Evolutionary conservation across 495 filamentous ascomycete species (phyloP), one percentile per base, ranked within the genome.

Genomic region (Monascus purpureus): DNA sequence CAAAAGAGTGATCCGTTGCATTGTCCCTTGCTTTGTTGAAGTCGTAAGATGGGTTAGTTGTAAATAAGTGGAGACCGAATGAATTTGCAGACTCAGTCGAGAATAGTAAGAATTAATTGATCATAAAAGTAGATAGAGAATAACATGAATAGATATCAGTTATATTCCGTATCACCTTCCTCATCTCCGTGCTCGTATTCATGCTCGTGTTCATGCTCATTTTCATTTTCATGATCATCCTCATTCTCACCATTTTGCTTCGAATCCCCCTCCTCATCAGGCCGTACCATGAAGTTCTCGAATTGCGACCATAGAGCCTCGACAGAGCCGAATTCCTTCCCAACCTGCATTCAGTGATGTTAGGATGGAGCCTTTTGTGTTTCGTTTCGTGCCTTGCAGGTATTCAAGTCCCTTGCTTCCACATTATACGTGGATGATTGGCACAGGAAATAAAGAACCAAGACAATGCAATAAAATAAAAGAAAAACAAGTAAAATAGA

Each of bases 271-370:
- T 73, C 74, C 0, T 82, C 77, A n/a, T 54, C 50, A 3, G 50
- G 33, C 39, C 75, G 79, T 12, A 74, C 83, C 88, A 95, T 96
- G 40, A 95, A 87, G 35, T 78, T 79, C 65, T 97, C 90, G 47
- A 97, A 97, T 37, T 92, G 83, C 20, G 80, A 86, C 90, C 90
- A 97, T 20, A 97, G 68, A 16, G 83, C 84, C 56, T 97, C 90
- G 12, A 97, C 90, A 6, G 81, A 83, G n/a, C 80, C 73, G 51
- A 97, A 96, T 46, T 97, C 90, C 50, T 93, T 95, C 6, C 90
- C 90, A 17, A 97, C 82, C 82, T 87, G 28, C 12, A 12, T 2
- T 4, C 1, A 7, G 14, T 36, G 19, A 19, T 19, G 3, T 13
- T 24, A 22, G 16, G 7, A 25, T 19, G 8, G 13, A 8, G 33